phyloP scores from a whole-genome alignment of 345 rosid genomes.

The Citrus inodora region DNA sequence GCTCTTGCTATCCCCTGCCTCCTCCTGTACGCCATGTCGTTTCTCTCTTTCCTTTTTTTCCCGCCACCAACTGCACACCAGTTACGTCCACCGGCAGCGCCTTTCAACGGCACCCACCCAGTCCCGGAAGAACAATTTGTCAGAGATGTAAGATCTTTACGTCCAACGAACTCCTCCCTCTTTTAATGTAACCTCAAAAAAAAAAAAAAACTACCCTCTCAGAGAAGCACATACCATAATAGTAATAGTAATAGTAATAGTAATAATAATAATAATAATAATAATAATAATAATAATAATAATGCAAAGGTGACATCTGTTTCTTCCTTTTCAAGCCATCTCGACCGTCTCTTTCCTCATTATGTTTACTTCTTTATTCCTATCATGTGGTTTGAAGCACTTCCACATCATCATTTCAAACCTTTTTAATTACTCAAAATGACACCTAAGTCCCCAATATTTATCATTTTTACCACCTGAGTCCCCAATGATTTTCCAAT shows the following conservation, averaged over 20 bases:
- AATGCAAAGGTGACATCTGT: constrained; percentile 1
- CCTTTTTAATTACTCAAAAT: not conserved
- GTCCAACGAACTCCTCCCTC: not conserved
- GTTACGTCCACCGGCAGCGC: not conserved
- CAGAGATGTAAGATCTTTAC: not conserved
- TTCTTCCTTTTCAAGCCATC: not conserved
- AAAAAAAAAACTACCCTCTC: not conserved
- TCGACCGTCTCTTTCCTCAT: not conserved
- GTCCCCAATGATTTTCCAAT: not conserved
- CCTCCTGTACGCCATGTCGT: constrained; percentile 85
- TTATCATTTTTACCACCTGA: not conserved
- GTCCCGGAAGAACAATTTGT: not conserved
- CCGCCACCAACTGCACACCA: not conserved
- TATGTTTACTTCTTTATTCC: not conserved
- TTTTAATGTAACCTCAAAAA: not conserved
- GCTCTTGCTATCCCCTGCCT: constrained; percentile 76
- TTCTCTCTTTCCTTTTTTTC: not conserved
- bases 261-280: too few species aligned
- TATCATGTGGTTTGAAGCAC: not conserved
- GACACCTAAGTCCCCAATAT: not conserved
- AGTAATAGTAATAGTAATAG: too few species aligned
- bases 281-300: too few species aligned
- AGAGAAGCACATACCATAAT: not conserved
- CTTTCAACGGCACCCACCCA: not conserved
- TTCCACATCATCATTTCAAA: not conserved